Evolutionary conservation across 257 asterid species (phyloP), one percentile per base, ranked within the genome.

Genomic region (Solanum appendiculatum): DNA sequence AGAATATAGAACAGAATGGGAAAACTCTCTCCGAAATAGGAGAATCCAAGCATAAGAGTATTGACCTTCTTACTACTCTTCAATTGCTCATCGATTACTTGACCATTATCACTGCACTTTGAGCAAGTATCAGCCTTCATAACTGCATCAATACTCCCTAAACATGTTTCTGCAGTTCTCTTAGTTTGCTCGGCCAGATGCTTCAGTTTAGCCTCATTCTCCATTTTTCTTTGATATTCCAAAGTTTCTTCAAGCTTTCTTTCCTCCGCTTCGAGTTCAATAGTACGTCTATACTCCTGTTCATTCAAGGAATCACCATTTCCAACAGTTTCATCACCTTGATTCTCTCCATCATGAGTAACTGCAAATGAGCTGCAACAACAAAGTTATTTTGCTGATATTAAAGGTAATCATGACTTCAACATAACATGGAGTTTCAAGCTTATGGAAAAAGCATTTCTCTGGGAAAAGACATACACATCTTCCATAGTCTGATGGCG

Each of bases 181-280:
- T 91, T 94, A 54, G 93, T 91, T 90, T 92, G 98, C 91, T 94
- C 98, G 5, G 96, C 96, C 29, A 97, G 93, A 90, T 93, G 99
- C 94, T 93, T 95, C 91, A 88, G 94, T 89, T 97, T 97, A 9
- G 99, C 99, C 90, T 97, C 99, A 86, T 97, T 93, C 92, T 97
- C 99, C 64, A 97, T 93, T 48, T 94, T 94, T 86, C 99, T 93
- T 92, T 97, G 99, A 91, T 93, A 95, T 87, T 96, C 99, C 93
- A 97, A 88, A 86, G 98, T 95, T 93, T 96, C 99, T 93, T 96
- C 98, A 88, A 97, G 99, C 94, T 96, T 94, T 91, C 98, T 96
- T 90, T 96, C 99, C 90, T 97, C 99, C 5, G 98, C 98, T 93
- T 97, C 99, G 86, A 96, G 98, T 87, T 97, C 99, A 89, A 95